Evolutionary conservation across 2,329 filamentous ascomycete genomes (phyloP), one percentile per base, ranked within the genome.

Genomic region (Cercospora sojina): DNA sequence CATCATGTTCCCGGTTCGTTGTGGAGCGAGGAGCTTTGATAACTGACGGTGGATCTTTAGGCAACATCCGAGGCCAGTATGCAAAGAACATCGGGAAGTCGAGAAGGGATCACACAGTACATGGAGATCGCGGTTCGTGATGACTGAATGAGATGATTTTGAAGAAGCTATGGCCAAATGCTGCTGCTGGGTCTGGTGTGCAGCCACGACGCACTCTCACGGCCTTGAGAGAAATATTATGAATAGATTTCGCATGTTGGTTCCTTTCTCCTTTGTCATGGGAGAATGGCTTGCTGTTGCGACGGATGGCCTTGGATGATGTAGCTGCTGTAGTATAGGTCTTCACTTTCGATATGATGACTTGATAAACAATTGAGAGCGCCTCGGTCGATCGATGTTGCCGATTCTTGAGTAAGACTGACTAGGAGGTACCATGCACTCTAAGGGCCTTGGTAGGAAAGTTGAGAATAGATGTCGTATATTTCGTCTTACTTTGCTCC

Each of bases 11-110:
- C 13, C 38, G 43, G n/a, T 12, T 3, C 27, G 1, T 65, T 3
- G 3, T 10, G 8, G 8, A 16, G 6, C 53, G 12, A 18, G 5
- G 13, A 9, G 6, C 2, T 10, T 18, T 10, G 16, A 18, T 18
- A 5, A 8, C 25, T 31, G 7, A 56, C 16, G 8, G 13, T 56
- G 9, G 16, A n/a, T 1, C 10, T 27, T 18, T 59, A 60, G 58
- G 58, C 3, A 60, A 60, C 5, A 5, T 49, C 4, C 16, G 18
- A 31, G 58, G 67, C 18, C 59, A 65, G 56, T 69, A 61, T 25
- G 67, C 62, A 2, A 53, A 59, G 29, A 69, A 69, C 27, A 51
- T 69, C 47, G 56, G 65, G 3, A 20, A 20, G 31, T 59, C 67
- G 10, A 8, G 38, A 31, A 63, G 59, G 1, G 13, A 35, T n/a